Conservation (phyloP, 2,329 filamentous ascomycete genomes). For the Rosellinia necatrix region DNA sequence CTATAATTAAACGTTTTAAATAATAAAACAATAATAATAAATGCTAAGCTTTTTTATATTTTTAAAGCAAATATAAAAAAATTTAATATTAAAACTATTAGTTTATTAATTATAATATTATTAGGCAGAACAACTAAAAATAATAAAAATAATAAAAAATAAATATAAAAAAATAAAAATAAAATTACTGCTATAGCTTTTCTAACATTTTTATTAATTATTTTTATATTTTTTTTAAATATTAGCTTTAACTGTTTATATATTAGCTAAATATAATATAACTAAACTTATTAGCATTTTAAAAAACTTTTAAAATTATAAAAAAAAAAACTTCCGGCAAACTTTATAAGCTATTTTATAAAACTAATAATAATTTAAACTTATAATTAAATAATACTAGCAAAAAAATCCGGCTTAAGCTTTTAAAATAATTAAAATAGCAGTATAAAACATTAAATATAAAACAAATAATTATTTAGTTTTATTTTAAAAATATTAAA, state of each 20-base stretch:
- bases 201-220: neutral
- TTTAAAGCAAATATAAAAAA: neutral
- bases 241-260: neutral
- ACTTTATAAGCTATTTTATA: too few relatives aligned
- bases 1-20: neutral
- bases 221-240: neutral
- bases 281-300: too few relatives aligned
- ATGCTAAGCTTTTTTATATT: neutral
- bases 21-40: conserved; percentile 5
- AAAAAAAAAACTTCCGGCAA: too few relatives aligned
- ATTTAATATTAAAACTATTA: neutral
- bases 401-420: too few relatives aligned
- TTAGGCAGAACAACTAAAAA: neutral
- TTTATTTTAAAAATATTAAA: conserved; percentile 9
- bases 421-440: neutral
- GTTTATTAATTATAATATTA: neutral
- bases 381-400: too few relatives aligned
- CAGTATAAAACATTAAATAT: conserved; percentile 1
- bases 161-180: neutral
- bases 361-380: too few relatives aligned
- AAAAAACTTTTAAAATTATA: neutral
- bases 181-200: neutral
- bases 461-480: conserved; percentile 7
- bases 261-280: too few relatives aligned
- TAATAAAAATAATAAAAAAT: too few relatives aligned